Base-by-base conservation (phyloP, 768 basidiomycete species). In the Boletellus emodensis region DNA sequence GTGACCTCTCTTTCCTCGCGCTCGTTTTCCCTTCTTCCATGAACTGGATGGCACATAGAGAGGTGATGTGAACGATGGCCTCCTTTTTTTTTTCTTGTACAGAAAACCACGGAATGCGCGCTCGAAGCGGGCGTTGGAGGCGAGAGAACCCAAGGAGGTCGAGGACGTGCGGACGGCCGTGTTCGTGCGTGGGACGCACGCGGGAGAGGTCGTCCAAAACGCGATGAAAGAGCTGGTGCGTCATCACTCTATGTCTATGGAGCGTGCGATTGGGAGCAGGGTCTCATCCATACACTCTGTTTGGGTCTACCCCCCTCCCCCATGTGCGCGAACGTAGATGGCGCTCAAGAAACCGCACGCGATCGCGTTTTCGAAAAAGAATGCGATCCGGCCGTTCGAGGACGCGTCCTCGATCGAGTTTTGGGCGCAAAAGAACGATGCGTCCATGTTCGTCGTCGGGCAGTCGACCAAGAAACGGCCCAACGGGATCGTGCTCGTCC, bases 101-200 rank as follows among this genome's bases (percentile, higher is more conserved):
- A 87, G 85, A 62, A 97, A 95, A 75, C 92, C 96, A 18, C 91
- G 89, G 76, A 97, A 95, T 78, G 94, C 96, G 6, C 83, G 95
- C 33, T 88, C 89, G 13, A 99, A 98, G 71, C 80, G 96, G 53
- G 94, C 81, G 0, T 61, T 94, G 59, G 89, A 90, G 28, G 89
- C 87, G 33, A 80, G 94, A 11, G 87, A 87, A 61, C 83, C 96
- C 1, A 94, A 95, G 64, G 85, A 94, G 59, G 76, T 95, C 48
- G 93, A 94, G 70, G 92, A 90, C 63, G 77, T 83, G 33, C 84
- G 94, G 58, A 92, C 85, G 18, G 85, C 86, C 11, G 79, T 99
- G 50, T 95, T 99, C 66, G 92, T 96, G 22, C 82, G 85, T 56
- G 93, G 94, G 10, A 89, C 86, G 15, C 85, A 90, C 62, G 81